Evolutionary conservation across 306 rosid species (phyloP).

Genomic region (Oxytropis ochrocephala): DNA sequence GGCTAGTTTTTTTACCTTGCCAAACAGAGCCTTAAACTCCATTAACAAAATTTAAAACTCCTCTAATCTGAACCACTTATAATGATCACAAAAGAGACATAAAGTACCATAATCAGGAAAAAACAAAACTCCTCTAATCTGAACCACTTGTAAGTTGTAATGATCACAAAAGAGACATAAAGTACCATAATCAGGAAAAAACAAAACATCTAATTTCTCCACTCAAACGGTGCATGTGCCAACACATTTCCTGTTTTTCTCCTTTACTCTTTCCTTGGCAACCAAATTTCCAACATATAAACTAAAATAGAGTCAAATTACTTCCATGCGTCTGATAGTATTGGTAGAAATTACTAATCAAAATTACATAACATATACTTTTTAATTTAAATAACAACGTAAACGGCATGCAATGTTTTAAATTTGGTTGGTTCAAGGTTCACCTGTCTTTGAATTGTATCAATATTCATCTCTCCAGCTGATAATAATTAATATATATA

Average conservation of each 20-base stretch:
- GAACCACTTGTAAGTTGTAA: background rate
- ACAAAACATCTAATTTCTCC: background rate
- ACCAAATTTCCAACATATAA: background rate
- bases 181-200: background rate
- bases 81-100: background rate
- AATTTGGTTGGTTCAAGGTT: background rate
- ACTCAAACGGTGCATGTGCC: background rate
- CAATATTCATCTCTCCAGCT: background rate
- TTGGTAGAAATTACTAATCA: background rate
- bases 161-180: background rate
- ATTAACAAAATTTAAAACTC: background rate
- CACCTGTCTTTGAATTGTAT: background rate
- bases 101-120: background rate
- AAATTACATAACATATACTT: background rate
- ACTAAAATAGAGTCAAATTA: background rate
- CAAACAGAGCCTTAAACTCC: background rate
- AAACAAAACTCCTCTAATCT: background rate
- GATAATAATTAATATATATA: too few relatives aligned
- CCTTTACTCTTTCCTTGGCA: background rate
- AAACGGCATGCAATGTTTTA: background rate
- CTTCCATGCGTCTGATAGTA: background rate
- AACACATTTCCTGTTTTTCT: background rate
- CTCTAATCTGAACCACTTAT: background rate
- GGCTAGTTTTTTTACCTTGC: too few relatives aligned
- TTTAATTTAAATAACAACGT: background rate